Conservation (phyloP, 1,284 basidiomycete genomes). For the Ceratorhiza oryzae-sativae region DNA sequence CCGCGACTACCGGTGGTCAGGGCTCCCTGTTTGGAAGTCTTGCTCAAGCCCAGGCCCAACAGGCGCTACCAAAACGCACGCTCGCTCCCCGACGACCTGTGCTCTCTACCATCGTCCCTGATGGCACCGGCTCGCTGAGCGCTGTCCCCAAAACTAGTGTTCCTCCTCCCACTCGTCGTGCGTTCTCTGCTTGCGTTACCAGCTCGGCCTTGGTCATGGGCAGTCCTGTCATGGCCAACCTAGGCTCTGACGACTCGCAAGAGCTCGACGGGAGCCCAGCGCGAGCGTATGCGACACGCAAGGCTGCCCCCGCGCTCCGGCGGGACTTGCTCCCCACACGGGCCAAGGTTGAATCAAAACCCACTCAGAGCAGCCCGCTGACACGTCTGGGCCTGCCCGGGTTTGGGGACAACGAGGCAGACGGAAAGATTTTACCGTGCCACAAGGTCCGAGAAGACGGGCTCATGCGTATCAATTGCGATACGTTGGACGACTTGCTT, state of each 20-base stretch:
- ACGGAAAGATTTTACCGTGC: slow-evolving; percentile 94
- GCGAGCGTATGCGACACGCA: slow-evolving; percentile 14
- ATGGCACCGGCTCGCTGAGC: slow-evolving; percentile 47
- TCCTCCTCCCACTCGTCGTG: slow-evolving; percentile 65
- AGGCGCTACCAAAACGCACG: slow-evolving; percentile 56
- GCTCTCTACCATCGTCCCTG: slow-evolving; percentile 64
- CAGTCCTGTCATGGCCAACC: slow-evolving; percentile 5
- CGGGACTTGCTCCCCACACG: neutral
- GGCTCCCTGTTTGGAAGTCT: slow-evolving; percentile 52
- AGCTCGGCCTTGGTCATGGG: slow-evolving; percentile 35
- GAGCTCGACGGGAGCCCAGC: slow-evolving; percentile 30
- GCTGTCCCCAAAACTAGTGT: slow-evolving; percentile 43
- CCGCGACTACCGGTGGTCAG: slow-evolving; percentile 51
- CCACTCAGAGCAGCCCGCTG: slow-evolving; percentile 23
- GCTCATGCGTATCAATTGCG: slow-evolving; percentile 84
- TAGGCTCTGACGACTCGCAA: slow-evolving; percentile 1
- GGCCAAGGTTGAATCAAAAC: slow-evolving; percentile 1
- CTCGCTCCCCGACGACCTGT: slow-evolving; percentile 63
- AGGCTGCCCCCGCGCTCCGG: slow-evolving; percentile 30
- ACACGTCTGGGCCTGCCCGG: slow-evolving; percentile 62
- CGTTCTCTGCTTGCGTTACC: slow-evolving; percentile 63
- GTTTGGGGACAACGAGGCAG: slow-evolving; percentile 91
- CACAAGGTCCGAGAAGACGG: slow-evolving; percentile 94
- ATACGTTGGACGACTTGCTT: slow-evolving; percentile 79
- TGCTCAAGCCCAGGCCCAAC: slow-evolving; percentile 1